phyloP scores from a whole-genome alignment of 208 protist species.

The Herpetomonas samuelpessoai region DNA sequence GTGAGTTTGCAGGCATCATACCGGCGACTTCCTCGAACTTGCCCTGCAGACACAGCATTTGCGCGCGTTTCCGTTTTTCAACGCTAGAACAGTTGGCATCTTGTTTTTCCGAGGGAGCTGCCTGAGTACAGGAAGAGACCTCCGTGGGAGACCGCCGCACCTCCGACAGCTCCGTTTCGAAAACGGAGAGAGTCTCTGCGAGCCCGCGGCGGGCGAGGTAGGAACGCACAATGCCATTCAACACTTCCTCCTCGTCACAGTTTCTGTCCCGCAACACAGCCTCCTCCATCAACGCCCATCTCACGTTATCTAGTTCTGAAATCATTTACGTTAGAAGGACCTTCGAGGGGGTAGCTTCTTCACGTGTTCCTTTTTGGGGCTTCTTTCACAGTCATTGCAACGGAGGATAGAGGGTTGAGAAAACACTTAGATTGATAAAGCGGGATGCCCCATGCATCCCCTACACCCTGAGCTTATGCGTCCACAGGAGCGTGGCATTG shows the following conservation, averaged over 20 bases:
- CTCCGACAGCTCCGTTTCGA: constrained; percentile 34
- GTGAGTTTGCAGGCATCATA: constrained; percentile 35
- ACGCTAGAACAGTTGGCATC: constrained; percentile 8
- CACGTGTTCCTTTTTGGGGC: too few species aligned
- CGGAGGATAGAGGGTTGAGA: too few species aligned
- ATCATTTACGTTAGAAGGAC: constrained; percentile 1
- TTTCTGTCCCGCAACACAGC: constrained; percentile 58
- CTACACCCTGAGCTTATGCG: too few species aligned
- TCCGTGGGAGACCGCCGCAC: too few species aligned
- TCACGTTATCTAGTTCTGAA: constrained; percentile 13
- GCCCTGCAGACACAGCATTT: constrained; percentile 52
- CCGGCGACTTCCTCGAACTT: constrained; percentile 44
- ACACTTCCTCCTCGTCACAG: constrained; percentile 55
- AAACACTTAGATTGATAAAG: too few species aligned
- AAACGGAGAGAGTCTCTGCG: constrained; percentile 45
- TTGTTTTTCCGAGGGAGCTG: not conserved
- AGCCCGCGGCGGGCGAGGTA: constrained; percentile 64
- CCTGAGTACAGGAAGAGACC: too few species aligned
- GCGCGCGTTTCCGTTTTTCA: constrained; percentile 35
- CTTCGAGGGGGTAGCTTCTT: too few species aligned
- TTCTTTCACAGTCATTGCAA: too few species aligned
- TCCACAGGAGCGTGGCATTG: too few species aligned
- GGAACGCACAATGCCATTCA: constrained; percentile 58
- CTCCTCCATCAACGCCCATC: constrained; percentile 66
- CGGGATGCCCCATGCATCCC: too few species aligned